A percentile compares a stretch with the other conserved stretches of the same genome.
These are phyloP conservation scores for Colletotrichum magnum DNA, from an alignment of 2,329 filamentous ascomycete species.

Conservation along the genomic window DNA sequence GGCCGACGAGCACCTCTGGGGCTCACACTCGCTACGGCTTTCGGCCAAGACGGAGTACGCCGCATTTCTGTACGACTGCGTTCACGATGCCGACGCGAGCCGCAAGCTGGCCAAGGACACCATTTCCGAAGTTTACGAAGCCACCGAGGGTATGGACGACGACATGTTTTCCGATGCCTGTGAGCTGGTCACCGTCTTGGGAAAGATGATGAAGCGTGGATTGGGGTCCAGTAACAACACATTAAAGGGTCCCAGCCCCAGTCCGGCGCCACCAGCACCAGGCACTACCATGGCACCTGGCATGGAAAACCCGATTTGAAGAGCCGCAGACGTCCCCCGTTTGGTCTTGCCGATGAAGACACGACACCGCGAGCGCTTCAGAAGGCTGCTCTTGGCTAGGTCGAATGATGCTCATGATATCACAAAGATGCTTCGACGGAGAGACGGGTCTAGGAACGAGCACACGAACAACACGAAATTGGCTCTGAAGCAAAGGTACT, in stretches of 20 bases:
- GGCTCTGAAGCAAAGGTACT: neutral
- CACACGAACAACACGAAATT: neutral
- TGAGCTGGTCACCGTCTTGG: conserved; percentile 86
- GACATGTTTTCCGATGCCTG: conserved; percentile 95
- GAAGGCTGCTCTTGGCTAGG: neutral
- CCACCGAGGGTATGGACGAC: conserved; percentile 92
- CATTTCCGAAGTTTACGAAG: conserved; percentile 92
- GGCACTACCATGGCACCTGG: conserved; percentile 46
- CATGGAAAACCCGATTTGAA: conserved; percentile 62
- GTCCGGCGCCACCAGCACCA: conserved; percentile 43
- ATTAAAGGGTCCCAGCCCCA: conserved; percentile 51
- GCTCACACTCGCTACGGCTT: conserved; percentile 89
- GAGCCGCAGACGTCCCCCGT: neutral
- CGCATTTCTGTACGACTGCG: conserved; percentile 93
- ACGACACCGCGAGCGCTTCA: neutral
- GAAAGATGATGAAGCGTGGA: conserved; percentile 89
- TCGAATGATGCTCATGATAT: conserved; percentile 1
- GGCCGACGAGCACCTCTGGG: conserved; percentile 83
- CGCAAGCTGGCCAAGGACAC: conserved; percentile 84
- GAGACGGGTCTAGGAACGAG: neutral
- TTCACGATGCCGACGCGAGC: conserved; percentile 84
- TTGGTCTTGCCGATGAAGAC: neutral
- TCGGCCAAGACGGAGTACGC: conserved; percentile 94
- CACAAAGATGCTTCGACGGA: conserved; percentile 8
- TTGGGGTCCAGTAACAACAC: conserved; percentile 57